A percentile compares a stretch with the other conserved stretches of the same genome.
Conservation (phyloP, 2,329 filamentous ascomycete genomes). For the Pseudofabraea citricarpa region DNA sequence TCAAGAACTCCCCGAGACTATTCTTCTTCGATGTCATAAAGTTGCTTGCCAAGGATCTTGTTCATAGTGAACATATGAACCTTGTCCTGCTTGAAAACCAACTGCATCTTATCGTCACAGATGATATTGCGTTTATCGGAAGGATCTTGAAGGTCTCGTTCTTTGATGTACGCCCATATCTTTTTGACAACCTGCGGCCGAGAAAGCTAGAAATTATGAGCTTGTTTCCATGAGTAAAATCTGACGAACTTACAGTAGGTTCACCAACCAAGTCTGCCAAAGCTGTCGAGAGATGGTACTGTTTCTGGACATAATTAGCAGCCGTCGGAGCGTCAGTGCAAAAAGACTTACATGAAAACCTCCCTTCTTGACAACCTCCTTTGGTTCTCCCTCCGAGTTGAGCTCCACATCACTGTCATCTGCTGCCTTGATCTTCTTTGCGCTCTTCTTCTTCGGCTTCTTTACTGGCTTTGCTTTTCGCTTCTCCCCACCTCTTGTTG, state of each 20-base stretch:
- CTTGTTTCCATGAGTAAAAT: background rate
- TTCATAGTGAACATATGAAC: constrained; percentile 99
- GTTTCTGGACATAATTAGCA: constrained; percentile 45
- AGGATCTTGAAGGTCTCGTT: constrained; percentile 82
- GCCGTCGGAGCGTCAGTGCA: constrained; percentile 9
- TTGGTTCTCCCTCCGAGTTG: constrained; percentile 46
- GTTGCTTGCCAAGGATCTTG: constrained; percentile 84
- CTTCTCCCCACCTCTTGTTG: constrained; percentile 68
- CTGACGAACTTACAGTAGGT: constrained; percentile 47
- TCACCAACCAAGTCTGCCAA: constrained; percentile 68
- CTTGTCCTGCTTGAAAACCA: constrained; percentile 84
- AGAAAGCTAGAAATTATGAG: constrained; percentile 58
- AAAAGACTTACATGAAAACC: constrained; percentile 72
- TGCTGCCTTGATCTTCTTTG: constrained; percentile 68
- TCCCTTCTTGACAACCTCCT: constrained; percentile 70
- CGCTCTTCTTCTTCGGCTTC: constrained; percentile 61
- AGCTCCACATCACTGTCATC: constrained; percentile 66
- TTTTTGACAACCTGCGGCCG: constrained; percentile 94
- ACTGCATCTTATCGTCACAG: constrained; percentile 87
- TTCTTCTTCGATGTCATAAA: constrained; percentile 76
- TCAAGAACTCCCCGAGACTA: too few relatives aligned
- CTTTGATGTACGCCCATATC: constrained; percentile 93
- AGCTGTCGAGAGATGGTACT: constrained; percentile 67
- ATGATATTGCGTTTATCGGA: constrained; percentile 86
- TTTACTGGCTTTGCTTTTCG: constrained; percentile 41